These are phyloP conservation scores for Durotheca rogersii DNA, from an alignment of 495 filamentous ascomycete species.

Conservation along the genomic window DNA sequence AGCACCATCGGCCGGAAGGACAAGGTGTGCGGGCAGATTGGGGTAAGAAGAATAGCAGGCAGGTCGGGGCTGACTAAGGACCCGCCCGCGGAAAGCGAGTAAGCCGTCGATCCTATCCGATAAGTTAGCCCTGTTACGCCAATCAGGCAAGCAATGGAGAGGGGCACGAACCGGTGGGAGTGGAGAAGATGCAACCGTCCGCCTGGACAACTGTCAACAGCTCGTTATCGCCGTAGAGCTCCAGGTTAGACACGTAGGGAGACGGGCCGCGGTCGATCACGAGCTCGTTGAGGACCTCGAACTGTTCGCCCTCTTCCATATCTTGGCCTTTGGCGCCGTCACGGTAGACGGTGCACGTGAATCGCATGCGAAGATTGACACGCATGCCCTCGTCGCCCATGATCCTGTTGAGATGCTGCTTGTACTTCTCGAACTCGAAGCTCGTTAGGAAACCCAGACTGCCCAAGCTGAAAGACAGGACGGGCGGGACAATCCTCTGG, in stretches of 20 bases:
- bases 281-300: slow-evolving; percentile 94
- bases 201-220: slow-evolving; percentile 93
- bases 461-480: slow-evolving; percentile 84
- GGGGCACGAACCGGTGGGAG: slow-evolving; percentile 69
- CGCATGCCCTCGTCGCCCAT: slow-evolving; percentile 94
- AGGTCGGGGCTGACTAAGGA: slow-evolving; percentile 96
- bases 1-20: slow-evolving; percentile 98
- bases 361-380: slow-evolving; percentile 94
- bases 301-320: slow-evolving; percentile 77
- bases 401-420: slow-evolving; percentile 73
- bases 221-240: slow-evolving; percentile 91
- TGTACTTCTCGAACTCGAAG: slow-evolving; percentile 84
- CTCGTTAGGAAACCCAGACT: slow-evolving; percentile 90
- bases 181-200: slow-evolving; percentile 96
- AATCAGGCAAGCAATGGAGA: not conserved
- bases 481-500: slow-evolving; percentile 86
- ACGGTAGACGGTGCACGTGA: slow-evolving; percentile 94
- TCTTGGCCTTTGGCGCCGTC: slow-evolving; percentile 47
- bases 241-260: slow-evolving; percentile 93
- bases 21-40: slow-evolving; percentile 95
- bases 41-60: slow-evolving; percentile 93
- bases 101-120: slow-evolving; percentile 76
- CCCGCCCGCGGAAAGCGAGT: slow-evolving; percentile 92
- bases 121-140: not conserved
- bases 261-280: slow-evolving; percentile 96